These are phyloP conservation scores for Dactylis glomerata DNA, from an alignment of 176 grass and related monocot species.

Conservation along the genomic window DNA sequence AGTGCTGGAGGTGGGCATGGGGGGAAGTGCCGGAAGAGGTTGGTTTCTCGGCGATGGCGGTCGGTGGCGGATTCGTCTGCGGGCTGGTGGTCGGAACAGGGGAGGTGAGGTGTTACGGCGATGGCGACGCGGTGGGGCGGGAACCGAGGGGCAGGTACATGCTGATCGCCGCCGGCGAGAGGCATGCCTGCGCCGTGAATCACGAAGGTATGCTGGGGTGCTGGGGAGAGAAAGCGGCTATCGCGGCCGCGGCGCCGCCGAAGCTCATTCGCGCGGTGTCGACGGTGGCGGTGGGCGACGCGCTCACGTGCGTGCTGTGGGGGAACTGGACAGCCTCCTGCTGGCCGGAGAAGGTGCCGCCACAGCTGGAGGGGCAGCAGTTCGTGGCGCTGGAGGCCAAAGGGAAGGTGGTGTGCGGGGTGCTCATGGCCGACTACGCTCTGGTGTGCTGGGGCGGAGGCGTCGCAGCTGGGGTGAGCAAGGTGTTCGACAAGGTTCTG, in stretches of 20 bases:
- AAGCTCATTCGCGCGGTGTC: slow-evolving; percentile 23
- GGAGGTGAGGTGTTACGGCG: slow-evolving; percentile 57
- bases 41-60: slow-evolving; percentile 53
- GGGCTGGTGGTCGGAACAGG: slow-evolving; percentile 37
- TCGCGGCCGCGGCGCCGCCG: neutral
- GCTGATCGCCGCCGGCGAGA: slow-evolving; percentile 55
- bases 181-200: slow-evolving; percentile 68
- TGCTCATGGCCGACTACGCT: slow-evolving; percentile 78
- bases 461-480: slow-evolving; percentile 2
- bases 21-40: neutral
- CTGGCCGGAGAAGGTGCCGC: slow-evolving; percentile 58
- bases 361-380: slow-evolving; percentile 25
- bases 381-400: slow-evolving; percentile 74
- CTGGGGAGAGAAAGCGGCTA: slow-evolving; percentile 60
- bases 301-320: slow-evolving; percentile 58
- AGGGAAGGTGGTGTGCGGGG: slow-evolving; percentile 64
- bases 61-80: slow-evolving; percentile 73
- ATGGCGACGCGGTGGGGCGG: neutral
- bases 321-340: slow-evolving; percentile 55
- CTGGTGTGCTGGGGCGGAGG: slow-evolving; percentile 75
- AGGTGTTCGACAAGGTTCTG: slow-evolving; percentile 70
- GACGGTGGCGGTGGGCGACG: slow-evolving; percentile 56
- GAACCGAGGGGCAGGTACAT: slow-evolving; percentile 45
- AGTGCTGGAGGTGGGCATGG: slow-evolving; percentile 71
- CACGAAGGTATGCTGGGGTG: slow-evolving; percentile 22